Percentiles rank a stretch among this genome's conserved stretches.
phyloP scores from a whole-genome alignment of 1,284 basidiomycete genomes.

The Vanrija sp. region DNA sequence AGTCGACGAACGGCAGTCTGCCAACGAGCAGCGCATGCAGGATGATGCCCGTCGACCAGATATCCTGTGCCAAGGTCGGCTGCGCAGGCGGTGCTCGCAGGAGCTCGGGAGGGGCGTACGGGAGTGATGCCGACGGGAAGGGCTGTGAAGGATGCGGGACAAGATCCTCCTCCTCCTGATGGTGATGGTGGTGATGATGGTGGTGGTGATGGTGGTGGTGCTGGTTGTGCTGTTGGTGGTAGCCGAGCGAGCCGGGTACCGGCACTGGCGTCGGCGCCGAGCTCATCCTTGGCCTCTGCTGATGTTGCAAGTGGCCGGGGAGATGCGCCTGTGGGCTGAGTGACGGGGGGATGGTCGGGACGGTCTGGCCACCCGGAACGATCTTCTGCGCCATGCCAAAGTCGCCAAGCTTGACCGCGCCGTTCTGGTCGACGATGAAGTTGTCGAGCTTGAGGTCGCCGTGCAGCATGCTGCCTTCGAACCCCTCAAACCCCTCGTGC shows the following conservation, averaged over 20 bases:
- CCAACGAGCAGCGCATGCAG: slow-evolving; percentile 78
- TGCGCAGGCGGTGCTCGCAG: slow-evolving; percentile 52
- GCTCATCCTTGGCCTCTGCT: neutral
- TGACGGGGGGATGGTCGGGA: neutral
- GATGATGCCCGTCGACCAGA: slow-evolving; percentile 88
- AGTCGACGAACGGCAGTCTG: slow-evolving; percentile 73
- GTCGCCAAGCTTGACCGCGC: slow-evolving; percentile 50
- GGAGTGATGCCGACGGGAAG: slow-evolving; percentile 78
- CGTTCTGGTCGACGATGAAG: slow-evolving; percentile 80
- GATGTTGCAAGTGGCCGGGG: neutral
- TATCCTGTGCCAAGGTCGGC: slow-evolving; percentile 64
- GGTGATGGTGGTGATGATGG: slow-evolving; percentile 3
- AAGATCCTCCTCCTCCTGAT: no score
- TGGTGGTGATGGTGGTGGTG: neutral
- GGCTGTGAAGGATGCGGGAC: slow-evolving; percentile 11
- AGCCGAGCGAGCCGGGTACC: no score
- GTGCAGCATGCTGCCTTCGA: slow-evolving; percentile 69
- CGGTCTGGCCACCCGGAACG: slow-evolving; percentile 3
- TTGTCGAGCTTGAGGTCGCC: slow-evolving; percentile 97
- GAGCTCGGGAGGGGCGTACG: slow-evolving; percentile 82
- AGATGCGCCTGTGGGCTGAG: neutral
- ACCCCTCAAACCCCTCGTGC: slow-evolving; percentile 58
- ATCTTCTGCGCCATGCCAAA: slow-evolving; percentile 45
- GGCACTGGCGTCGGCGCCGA: no score
- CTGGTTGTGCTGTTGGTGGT: neutral